A percentile compares a stretch with the other conserved stretches of the same genome.
Evolutionary conservation across 805 yeast species (phyloP).

Genomic region (Candida dajiaensis): DNA sequence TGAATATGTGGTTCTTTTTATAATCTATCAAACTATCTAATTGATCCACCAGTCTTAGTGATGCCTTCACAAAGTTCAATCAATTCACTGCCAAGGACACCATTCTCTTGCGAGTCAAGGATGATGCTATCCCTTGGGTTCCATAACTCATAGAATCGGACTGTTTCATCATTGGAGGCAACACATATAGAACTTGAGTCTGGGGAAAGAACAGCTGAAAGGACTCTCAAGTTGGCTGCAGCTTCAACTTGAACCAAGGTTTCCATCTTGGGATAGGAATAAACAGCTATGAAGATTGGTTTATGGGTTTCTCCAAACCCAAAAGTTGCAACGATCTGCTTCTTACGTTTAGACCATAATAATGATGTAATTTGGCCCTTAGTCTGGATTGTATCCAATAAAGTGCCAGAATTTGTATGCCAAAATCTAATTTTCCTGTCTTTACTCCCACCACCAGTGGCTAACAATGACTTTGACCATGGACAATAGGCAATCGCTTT

Average conservation of each 20-base stretch:
- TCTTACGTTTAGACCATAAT: conserved; percentile 61
- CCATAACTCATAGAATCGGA: conserved; percentile 75
- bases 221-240: conserved; percentile 46
- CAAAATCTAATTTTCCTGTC: conserved; percentile 80
- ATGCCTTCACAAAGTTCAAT: conserved; percentile 58
- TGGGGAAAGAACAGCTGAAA: conserved; percentile 65
- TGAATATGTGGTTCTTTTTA: neutral
- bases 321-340: conserved; percentile 71
- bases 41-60: conserved; percentile 21
- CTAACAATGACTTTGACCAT: conserved; percentile 74
- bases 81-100: conserved; percentile 49
- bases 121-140: conserved; percentile 31
- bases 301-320: conserved; percentile 62
- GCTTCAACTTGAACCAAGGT: conserved; percentile 44
- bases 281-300: conserved; percentile 51
- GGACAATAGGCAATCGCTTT: conserved; percentile 90
- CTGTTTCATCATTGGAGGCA: conserved; percentile 73
- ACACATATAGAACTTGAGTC: conserved; percentile 58
- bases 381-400: conserved; percentile 50
- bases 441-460: conserved; percentile 87
- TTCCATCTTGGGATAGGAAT: conserved; percentile 60
- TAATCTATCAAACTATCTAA: conserved; percentile 17
- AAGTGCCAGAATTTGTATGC: conserved; percentile 78
- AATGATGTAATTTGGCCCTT: conserved; percentile 75
- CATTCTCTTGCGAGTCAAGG: conserved; percentile 34